Evolutionary conservation across 805 yeast species (phyloP), one percentile per base, ranked within the genome.

Genomic region (Lachancea sp.): DNA sequence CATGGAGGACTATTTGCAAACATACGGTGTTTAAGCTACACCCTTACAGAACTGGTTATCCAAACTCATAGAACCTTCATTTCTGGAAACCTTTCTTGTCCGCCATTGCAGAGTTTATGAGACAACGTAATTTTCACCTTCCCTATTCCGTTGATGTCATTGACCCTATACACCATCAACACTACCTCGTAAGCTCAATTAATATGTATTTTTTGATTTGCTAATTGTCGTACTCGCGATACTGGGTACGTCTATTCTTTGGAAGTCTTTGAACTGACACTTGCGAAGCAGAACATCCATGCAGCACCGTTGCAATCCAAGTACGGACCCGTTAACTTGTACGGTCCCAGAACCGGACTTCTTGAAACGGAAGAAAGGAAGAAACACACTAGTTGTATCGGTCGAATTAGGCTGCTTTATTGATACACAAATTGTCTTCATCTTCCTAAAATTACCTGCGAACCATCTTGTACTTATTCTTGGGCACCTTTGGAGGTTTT

Each of bases 1-100:
- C 45, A 77, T 85, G 52, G 71, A 78, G 53, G 76, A 74, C 45
- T 85, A 85, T 69, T 67, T 72, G 49, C 63, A 57, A 50, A 63
- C 62, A 13, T 71, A 60, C 49, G 74, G 69, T 48, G 67, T 62
- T 44, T 58, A 37, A 36, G 2, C 20, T 26, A 32, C 18, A 18
- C 35, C 33, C 29, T 9, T 12, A 8, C 4, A 26, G 38, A 7
- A 15, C 20, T 36, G 12, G n/a, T 11, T 26, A 7, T 10, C 15
- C 25, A 15, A 26, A 18, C 25, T 19, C 39, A 36, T 36, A 36
- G 39, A 36, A 15, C 31, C 16, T 36, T 36, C 39, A 35, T 16
- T 29, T 38, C 41, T 27, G 33, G 33, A 38, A 11, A 26, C 40
- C 18, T 10, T 22, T 16, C 26, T 22, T 22, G 25, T 15, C 34